Evolutionary conservation across 176 grass and related monocot species (phyloP).

Genomic region (Carex pumila): DNA sequence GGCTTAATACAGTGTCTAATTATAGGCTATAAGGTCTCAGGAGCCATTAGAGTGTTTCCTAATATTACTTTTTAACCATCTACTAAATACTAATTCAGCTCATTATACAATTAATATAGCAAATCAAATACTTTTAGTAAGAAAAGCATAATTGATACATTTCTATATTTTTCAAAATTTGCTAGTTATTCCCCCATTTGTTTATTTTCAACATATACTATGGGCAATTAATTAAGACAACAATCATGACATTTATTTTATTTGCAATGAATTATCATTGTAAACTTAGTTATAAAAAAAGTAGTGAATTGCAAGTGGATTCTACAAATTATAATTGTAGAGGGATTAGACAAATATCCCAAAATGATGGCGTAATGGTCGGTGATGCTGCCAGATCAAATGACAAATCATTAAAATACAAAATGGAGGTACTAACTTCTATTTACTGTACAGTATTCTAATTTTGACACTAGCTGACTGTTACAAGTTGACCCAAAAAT

Average conservation of each 20-base stretch:
- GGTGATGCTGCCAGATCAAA: constrained; percentile 11
- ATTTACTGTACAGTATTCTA: neutral
- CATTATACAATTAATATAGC: too few species aligned
- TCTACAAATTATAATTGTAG: neutral
- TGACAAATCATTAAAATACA: neutral
- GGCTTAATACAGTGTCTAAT: too few species aligned
- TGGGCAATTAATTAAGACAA: neutral
- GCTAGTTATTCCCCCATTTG: too few species aligned
- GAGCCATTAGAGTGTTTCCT: too few species aligned
- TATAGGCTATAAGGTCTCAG: too few species aligned
- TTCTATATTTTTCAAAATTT: too few species aligned
- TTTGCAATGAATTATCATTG: neutral
- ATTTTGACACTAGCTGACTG: neutral
- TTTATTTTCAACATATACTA: too few species aligned
- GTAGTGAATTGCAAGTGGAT: neutral
- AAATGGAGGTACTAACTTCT: neutral
- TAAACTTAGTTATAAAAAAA: neutral
- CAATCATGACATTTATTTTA: neutral
- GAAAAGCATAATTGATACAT: too few species aligned
- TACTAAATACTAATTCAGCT: too few species aligned
- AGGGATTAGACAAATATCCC: neutral
- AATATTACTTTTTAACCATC: too few species aligned
- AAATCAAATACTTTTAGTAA: too few species aligned
- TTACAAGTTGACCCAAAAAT: neutral
- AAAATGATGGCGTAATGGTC: constrained; percentile 8